Percentiles rank a stretch among this genome's conserved stretches.
These are phyloP conservation scores for Xylaria flabelliformis DNA, from an alignment of 495 filamentous ascomycete species.

Conservation along the genomic window DNA sequence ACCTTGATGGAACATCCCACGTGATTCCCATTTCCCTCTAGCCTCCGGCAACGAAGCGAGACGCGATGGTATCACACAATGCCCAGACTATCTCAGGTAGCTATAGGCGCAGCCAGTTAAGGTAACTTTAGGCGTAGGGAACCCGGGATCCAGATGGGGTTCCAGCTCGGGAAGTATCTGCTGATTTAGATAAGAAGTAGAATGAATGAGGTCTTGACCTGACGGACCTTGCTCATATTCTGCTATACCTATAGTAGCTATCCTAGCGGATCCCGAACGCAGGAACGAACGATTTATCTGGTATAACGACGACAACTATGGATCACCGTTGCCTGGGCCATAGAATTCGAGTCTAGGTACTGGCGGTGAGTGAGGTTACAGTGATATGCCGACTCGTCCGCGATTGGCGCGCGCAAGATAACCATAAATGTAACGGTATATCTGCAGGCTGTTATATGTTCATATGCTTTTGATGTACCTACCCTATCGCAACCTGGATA, in stretches of 20 bases:
- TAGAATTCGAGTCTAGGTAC: neutral
- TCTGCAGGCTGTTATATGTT: neutral
- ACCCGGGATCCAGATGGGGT: constrained; percentile 1
- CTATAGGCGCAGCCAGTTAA: neutral
- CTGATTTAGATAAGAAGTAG: constrained; percentile 7
- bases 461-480: neutral
- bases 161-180: neutral
- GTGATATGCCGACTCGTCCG: neutral
- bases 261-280: constrained; percentile 15
- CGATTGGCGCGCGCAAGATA: constrained; percentile 4
- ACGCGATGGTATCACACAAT: neutral
- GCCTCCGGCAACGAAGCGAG: neutral
- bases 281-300: constrained; percentile 12
- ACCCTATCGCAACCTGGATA: neutral
- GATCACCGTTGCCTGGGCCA: neutral
- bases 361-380: constrained; percentile 21
- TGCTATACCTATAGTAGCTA: neutral
- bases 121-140: neutral
- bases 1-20: neutral
- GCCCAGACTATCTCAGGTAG: neutral
- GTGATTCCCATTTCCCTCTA: constrained; percentile 5
- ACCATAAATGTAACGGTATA: neutral
- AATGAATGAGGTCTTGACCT: neutral
- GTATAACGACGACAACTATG: neutral
- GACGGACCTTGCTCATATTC: neutral